These are phyloP conservation scores for Fusarium vanettenii DNA, from an alignment of 2,329 filamentous ascomycete species.

Conservation along the genomic window DNA sequence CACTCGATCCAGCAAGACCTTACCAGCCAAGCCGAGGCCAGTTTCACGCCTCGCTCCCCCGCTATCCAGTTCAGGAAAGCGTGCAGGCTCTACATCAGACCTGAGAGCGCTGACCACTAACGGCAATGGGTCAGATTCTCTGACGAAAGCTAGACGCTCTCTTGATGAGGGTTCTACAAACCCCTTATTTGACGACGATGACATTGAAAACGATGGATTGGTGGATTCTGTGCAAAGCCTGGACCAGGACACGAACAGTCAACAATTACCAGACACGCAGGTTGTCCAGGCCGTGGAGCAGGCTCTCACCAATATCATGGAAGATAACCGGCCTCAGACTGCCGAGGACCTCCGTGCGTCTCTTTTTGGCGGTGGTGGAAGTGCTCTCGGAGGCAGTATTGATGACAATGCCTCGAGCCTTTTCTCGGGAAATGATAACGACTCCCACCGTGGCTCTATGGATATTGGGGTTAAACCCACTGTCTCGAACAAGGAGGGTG, in stretches of 20 bases:
- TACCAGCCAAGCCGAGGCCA: constrained; percentile 58
- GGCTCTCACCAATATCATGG: constrained; percentile 92
- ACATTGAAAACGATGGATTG: constrained; percentile 77
- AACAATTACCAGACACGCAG: constrained; percentile 74
- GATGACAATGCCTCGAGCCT: constrained; percentile 58
- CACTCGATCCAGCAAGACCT: constrained; percentile 50
- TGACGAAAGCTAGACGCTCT: constrained; percentile 68
- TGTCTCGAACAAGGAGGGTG: constrained; percentile 57
- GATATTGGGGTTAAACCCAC: constrained; percentile 58
- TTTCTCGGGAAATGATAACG: constrained; percentile 66
- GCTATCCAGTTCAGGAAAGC: constrained; percentile 50
- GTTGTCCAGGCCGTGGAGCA: constrained; percentile 94
- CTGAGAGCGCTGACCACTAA: constrained; percentile 54
- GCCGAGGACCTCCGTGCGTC: constrained; percentile 74
- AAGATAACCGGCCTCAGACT: constrained; percentile 74
- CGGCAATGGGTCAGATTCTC: constrained; percentile 53
- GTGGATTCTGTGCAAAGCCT: constrained; percentile 81
- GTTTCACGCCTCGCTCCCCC: constrained; percentile 56
- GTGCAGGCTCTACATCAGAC: constrained; percentile 62
- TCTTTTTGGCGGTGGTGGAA: constrained; percentile 62
- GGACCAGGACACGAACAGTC: constrained; percentile 71
- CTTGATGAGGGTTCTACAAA: constrained; percentile 69
- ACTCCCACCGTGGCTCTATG: constrained; percentile 71
- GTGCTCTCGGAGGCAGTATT: constrained; percentile 28
- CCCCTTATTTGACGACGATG: constrained; percentile 85